A percentile compares a stretch with the other conserved stretches of the same genome.
Conservation (phyloP, 371 early-diverging fungal genomes). For the Mucor piriformis region DNA sequence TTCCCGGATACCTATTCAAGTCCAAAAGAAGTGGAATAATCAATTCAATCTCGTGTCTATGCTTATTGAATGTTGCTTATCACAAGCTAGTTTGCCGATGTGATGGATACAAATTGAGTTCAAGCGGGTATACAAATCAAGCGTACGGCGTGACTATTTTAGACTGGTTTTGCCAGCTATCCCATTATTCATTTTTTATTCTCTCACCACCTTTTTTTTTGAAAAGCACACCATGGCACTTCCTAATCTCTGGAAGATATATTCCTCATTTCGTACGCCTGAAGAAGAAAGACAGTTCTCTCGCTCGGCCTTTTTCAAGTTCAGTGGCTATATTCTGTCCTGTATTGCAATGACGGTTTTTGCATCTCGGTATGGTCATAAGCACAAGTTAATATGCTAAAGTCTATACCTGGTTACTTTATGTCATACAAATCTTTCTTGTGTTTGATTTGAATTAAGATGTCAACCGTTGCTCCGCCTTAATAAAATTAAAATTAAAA, state of each 20-base stretch:
- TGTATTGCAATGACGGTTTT: conserved; percentile 73
- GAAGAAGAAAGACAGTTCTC: conserved; percentile 79
- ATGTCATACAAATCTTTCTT: conserved; percentile 4
- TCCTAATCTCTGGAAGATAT: conserved; percentile 74
- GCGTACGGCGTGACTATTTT: neutral
- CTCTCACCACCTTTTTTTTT: no score
- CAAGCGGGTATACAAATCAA: no score
- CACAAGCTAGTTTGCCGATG: no score
- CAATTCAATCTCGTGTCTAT: no score
- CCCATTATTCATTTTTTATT: neutral
- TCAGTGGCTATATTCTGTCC: conserved; percentile 70
- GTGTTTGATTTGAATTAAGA: neutral
- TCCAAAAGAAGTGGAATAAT: no score
- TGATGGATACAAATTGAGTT: no score
- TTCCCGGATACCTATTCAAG: no score
- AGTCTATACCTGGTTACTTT: neutral
- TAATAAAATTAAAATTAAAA: neutral
- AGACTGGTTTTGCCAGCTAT: no score
- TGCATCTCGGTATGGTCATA: conserved; percentile 47
- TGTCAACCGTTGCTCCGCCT: conserved; percentile 8
- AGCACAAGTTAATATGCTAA: conserved; percentile 27
- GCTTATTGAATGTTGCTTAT: no score
- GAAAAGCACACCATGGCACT: conserved; percentile 49
- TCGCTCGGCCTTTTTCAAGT: conserved; percentile 79
- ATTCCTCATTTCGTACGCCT: conserved; percentile 75